Conservation (phyloP, 371 early-diverging fungal genomes). For the Basidiobolus meristosporus region DNA sequence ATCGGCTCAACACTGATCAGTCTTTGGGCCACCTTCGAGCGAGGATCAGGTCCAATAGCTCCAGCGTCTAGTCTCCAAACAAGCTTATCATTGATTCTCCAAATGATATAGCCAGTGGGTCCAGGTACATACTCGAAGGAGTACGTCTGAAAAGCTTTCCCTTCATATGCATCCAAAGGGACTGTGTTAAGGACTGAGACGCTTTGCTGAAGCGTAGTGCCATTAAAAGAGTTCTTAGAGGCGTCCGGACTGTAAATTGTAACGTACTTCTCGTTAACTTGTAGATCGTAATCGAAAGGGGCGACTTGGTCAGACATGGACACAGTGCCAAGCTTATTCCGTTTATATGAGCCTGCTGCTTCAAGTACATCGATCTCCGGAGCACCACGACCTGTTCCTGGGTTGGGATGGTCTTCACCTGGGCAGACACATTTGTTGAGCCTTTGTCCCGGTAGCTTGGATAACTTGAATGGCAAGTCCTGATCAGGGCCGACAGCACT, state of each 20-base stretch:
- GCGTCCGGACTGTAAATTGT: background rate
- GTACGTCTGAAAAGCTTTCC: no score
- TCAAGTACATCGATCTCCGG: slow-evolving; percentile 35
- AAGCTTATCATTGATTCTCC: slow-evolving; percentile 1
- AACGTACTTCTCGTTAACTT: background rate
- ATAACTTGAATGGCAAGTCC: slow-evolving; percentile 5
- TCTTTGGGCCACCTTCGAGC: slow-evolving; percentile 1
- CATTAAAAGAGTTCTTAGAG: slow-evolving; percentile 1
- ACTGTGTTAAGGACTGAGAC: no score
- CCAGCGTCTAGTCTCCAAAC: slow-evolving; percentile 2
- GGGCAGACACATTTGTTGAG: slow-evolving; percentile 25
- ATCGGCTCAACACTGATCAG: slow-evolving; percentile 5
- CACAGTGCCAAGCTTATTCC: slow-evolving; percentile 1
- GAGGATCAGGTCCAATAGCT: slow-evolving; percentile 3
- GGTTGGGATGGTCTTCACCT: slow-evolving; percentile 19
- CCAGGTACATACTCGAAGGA: no score
- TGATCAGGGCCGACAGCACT: no score
- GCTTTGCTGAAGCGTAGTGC: slow-evolving; percentile 2
- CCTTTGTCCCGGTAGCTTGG: slow-evolving; percentile 14
- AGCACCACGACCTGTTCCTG: slow-evolving; percentile 28
- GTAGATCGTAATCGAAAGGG: slow-evolving; percentile 2
- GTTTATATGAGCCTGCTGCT: slow-evolving; percentile 7
- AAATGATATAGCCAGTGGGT: slow-evolving; percentile 3
- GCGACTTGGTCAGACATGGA: no score
- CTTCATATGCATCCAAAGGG: no score